Base-by-base conservation (phyloP, 352 stramenopile genomes). In the Globisporangium irregulare region DNA sequence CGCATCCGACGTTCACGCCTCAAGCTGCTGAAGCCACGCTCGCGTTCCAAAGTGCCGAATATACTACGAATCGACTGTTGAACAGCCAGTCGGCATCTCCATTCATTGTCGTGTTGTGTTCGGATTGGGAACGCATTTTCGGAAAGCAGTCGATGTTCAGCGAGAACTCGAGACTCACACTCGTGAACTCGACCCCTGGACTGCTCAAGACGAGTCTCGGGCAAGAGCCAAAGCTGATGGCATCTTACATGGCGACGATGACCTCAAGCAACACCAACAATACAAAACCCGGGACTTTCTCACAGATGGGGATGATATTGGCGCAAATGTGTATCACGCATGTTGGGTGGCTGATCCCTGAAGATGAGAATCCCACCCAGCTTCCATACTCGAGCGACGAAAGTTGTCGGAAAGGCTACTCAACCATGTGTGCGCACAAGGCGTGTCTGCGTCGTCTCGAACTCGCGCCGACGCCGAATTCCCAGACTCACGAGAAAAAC, bases 111-210 rank as follows among this genome's bases (percentile, higher is more conserved):
- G 78, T 70, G 3, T 59, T 91, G n/a, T 85, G 81, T 59, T 89
- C 83, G 2, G 83, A 91, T 64, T 91, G 83, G 83, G 73, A 74
- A 24, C 81, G 61, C 22, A 80, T 91, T 24, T 91, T 91, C 58
- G 83, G 83, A 2, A 79, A 75, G 20, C 83, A 91, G 60, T 87
- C 81, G 24, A 69, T 82, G 32, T 84, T 90, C 60, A 67, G 32
- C 41, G 69, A 69, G 29, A 77, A 71, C 32, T 78, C 78, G n/a
- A 73, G 76, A 1, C 36, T 91, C 12, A 82, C 69, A 6, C 46
- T 76, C 5, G 68, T 91, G 54, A 91, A 86, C 61, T 73, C 76
- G 27, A 87, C 69, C 0, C 67, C 72, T 1, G 81, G 79, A 20
- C 58, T 89, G 3, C 54, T 88, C 41, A 78, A 79, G n/a, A 79